Evolutionary conservation across 1,139 yeast genomes (phyloP).

Genomic region (Pichia sp.): DNA sequence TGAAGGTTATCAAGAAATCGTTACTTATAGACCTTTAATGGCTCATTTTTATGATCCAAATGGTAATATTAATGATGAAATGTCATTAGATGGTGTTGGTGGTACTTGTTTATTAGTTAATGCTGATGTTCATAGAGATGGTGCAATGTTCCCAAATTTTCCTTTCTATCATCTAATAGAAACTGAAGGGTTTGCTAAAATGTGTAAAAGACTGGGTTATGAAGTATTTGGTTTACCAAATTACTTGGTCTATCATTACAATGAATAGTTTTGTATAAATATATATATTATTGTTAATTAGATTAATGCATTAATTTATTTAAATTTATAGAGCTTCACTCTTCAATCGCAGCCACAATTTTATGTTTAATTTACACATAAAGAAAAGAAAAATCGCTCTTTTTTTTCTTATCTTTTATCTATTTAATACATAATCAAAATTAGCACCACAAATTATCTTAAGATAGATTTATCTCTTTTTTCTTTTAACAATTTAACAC

Average conservation of each 20-base stretch:
- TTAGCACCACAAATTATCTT: no score
- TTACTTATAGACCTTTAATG: conserved; percentile 94
- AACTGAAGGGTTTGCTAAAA: conserved; percentile 96
- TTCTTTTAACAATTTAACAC: no score
- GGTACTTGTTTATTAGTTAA: conserved; percentile 93
- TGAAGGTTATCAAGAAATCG: conserved; percentile 88
- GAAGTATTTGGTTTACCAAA: conserved; percentile 90
- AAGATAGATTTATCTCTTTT: no score
- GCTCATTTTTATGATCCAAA: conserved; percentile 71
- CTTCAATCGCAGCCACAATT: no score
- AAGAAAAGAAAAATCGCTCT: no score
- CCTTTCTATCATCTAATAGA: conserved; percentile 95
- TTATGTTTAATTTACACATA: no score
- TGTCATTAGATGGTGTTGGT: conserved; percentile 94
- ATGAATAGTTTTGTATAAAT: no score
- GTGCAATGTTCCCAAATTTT: conserved; percentile 98
- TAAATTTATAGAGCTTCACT: no score
- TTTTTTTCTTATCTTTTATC: no score
- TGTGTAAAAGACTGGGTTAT: conserved; percentile 93
- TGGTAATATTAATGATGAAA: conserved; percentile 55
- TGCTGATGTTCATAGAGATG: conserved; percentile 97
- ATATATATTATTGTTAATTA: no score
- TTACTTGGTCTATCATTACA: conserved; percentile 81
- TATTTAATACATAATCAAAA: no score
- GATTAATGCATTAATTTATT: no score